These are phyloP conservation scores for Nicotiana paniculata DNA, from an alignment of 257 asterid species.

Conservation along the genomic window DNA sequence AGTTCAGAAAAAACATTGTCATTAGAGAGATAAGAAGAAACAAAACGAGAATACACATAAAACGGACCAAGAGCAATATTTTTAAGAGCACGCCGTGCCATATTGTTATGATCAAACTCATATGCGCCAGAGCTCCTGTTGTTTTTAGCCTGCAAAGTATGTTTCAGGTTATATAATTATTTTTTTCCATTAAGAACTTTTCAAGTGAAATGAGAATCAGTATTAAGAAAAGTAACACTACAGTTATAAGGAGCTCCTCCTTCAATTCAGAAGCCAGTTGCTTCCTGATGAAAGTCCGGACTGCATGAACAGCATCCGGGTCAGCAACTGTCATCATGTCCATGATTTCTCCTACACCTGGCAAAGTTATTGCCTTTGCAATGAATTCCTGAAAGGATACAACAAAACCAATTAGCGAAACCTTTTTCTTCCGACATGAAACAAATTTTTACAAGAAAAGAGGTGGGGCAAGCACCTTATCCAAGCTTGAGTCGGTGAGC, in stretches of 20 bases:
- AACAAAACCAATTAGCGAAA: not conserved
- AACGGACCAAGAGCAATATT: slow-evolving; percentile 60
- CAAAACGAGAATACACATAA: not conserved
- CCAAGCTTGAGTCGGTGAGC: slow-evolving; percentile 54
- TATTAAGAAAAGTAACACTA: not conserved
- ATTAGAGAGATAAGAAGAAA: not conserved
- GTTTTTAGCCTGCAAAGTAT: slow-evolving; percentile 34
- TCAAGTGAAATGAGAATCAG: not conserved
- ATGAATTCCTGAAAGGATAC: slow-evolving; percentile 54
- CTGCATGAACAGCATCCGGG: slow-evolving; percentile 89
- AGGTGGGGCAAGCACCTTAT: slow-evolving; percentile 38
- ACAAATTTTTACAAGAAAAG: not conserved
- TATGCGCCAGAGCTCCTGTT: slow-evolving; percentile 58
- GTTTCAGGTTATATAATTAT: not conserved
- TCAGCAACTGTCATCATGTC: slow-evolving; percentile 84
- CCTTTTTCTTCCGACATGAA: not conserved
- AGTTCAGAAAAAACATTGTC: not conserved
- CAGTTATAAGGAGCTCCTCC: slow-evolving; percentile 50
- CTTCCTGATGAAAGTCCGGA: slow-evolving; percentile 56
- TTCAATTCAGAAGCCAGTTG: slow-evolving; percentile 68
- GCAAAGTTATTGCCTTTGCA: slow-evolving; percentile 73
- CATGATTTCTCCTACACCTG: slow-evolving; percentile 82
- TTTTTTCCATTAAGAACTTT: not conserved
- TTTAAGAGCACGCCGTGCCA: slow-evolving; percentile 82
- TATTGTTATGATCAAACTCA: slow-evolving; percentile 52